These are phyloP conservation scores for Didymosphaeria variabile DNA, from an alignment of 2,329 filamentous ascomycete genomes.

Conservation along the genomic window DNA sequence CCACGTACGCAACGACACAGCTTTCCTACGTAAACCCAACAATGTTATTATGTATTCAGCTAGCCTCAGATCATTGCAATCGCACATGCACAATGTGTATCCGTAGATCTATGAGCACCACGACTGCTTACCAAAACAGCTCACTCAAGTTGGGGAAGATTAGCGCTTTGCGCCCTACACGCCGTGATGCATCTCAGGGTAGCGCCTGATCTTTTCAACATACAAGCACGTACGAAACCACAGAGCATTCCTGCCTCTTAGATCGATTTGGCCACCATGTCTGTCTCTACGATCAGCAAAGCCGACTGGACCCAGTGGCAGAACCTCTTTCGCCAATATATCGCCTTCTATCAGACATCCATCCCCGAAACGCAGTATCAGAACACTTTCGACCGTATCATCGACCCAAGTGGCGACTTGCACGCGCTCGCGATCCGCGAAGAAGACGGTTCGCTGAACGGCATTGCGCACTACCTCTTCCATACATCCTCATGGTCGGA, in stretches of 20 bases:
- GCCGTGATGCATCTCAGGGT: not conserved
- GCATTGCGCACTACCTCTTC: conserved; percentile 22
- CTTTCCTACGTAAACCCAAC: too few relatives aligned
- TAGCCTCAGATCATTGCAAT: too few relatives aligned
- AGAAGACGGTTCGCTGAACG: conserved; percentile 12
- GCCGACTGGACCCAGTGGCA: conserved; percentile 16
- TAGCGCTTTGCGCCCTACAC: not conserved
- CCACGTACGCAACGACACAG: too few relatives aligned
- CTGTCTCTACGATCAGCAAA: not conserved
- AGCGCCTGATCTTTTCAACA: not conserved
- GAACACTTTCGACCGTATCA: conserved; percentile 20
- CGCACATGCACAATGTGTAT: not conserved
- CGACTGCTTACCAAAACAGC: not conserved
- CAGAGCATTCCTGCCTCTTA: not conserved
- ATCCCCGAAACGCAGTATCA: conserved; percentile 20
- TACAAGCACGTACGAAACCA: not conserved
- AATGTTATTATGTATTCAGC: too few relatives aligned
- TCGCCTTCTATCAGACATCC: conserved; percentile 23
- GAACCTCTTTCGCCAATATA: conserved; percentile 21
- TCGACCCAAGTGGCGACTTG: conserved; percentile 13
- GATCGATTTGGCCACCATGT: not conserved
- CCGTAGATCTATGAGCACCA: not conserved
- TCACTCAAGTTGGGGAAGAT: not conserved
- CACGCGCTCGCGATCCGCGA: conserved; percentile 17
- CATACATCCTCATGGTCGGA: conserved; percentile 22